Evolutionary conservation across 2,329 filamentous ascomycete genomes (phyloP), one percentile per base, ranked within the genome.

Genomic region (Alternaria ethzedia): DNA sequence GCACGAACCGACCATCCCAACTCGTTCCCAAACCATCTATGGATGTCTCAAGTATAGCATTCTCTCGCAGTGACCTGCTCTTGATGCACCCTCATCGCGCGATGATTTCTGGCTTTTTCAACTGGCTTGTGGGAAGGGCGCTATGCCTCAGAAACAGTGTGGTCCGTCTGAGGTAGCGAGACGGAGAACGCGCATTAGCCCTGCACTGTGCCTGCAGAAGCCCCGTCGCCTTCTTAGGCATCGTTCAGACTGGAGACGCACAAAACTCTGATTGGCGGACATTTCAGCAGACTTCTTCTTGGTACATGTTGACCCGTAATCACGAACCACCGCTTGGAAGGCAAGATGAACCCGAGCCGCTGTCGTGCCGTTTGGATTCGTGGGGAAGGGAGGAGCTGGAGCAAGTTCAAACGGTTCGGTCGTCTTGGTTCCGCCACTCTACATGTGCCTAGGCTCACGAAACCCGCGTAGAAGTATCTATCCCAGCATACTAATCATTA

Each of bases 171-270:
- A 50, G 45, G 56, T 58, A 52, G 49, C 49, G 56, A 46, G 32
- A 32, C 46, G 46, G 56, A 58, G 32, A 52, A 58, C 49, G 26
- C 28, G 57, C 49, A 59, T 59, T 54, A 59, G 47, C 45, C 47
- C 26, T 43, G 36, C 25, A 17, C 56, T 32, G 23, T 52, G 47
- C 47, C 56, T 59, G 46, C 56, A 59, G 47, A 30, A 28, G 6
- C 41, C 23, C 36, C 57, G n/a, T 46, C 17, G 57, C 57, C 26
- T 45, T 59, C 49, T 51, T 36, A 46, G 15, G 9, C 41, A 28
- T 54, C 32, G 8, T 28, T 44, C 41, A 41, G 15, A 9, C 28
- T 45, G 26, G 17, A 46, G 11, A 46, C n/a, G 49, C 36, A 45
- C 47, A 54, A 20, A 41, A 4, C 15, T 17, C 28, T 52, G 56